A percentile compares a stretch with the other conserved stretches of the same genome.
These are phyloP conservation scores for Glycine latifolia DNA, from an alignment of 306 rosid species.

Conservation along the genomic window DNA sequence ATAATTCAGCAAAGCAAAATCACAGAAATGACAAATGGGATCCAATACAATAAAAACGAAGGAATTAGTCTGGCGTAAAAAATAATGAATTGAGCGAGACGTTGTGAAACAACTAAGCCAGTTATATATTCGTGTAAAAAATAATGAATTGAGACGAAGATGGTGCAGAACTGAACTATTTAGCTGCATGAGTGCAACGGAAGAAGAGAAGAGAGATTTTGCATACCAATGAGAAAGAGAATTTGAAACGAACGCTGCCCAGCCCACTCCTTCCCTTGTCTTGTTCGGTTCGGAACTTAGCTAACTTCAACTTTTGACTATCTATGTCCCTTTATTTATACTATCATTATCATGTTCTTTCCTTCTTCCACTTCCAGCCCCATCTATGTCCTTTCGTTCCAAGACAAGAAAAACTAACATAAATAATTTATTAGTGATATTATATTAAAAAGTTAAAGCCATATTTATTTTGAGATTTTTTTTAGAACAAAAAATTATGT, in stretches of 20 bases:
- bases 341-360: background rate
- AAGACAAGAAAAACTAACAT: no score
- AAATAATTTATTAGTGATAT: no score
- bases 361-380: no score
- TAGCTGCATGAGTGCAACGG: constrained; percentile 2
- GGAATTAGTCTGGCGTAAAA: background rate
- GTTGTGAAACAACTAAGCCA: background rate
- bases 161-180: background rate
- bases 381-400: no score
- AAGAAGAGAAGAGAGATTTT: background rate
- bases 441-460: no score
- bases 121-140: constrained; percentile 19
- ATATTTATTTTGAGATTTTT: no score
- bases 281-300: constrained; percentile 1
- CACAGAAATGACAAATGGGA: background rate
- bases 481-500: no score
- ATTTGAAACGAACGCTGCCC: background rate
- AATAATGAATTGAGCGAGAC: no score
- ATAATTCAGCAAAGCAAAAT: no score
- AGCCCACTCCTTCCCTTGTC: constrained; percentile 1
- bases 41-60: constrained; percentile 13
- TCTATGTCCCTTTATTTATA: background rate
- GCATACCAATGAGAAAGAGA: background rate
- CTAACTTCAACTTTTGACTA: background rate
- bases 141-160: no score